Evolutionary conservation across 345 rosid species (phyloP).

Genomic region (Lumnitzera racemosa): DNA sequence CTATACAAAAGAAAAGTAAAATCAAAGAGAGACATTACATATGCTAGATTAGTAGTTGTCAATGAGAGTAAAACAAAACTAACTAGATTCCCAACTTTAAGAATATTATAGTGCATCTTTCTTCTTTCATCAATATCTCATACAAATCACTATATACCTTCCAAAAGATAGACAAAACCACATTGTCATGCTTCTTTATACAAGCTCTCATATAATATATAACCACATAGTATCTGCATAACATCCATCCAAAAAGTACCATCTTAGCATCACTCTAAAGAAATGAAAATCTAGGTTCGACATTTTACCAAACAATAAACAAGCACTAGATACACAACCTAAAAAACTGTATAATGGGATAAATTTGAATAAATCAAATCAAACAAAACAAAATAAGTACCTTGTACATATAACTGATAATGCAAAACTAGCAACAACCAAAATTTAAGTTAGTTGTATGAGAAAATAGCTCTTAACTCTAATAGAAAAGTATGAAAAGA

Average conservation of each 20-base stretch:
- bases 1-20: too few relatives aligned
- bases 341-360: constrained; percentile 32
- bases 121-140: constrained; percentile 38
- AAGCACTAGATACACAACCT: constrained; percentile 48
- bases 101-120: constrained; percentile 50
- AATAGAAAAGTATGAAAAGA: too few relatives aligned
- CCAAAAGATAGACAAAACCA: constrained; percentile 47
- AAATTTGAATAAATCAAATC: too few relatives aligned
- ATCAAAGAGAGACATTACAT: too few relatives aligned
- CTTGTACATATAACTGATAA: too few relatives aligned
- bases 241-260: constrained; percentile 45
- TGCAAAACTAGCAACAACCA: too few relatives aligned
- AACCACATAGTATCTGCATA: constrained; percentile 29
- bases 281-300: constrained; percentile 59
- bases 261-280: constrained; percentile 63
- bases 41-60: too few relatives aligned
- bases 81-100: constrained; percentile 48
- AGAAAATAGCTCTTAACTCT: too few relatives aligned
- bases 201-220: constrained; percentile 29
- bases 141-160: constrained; percentile 62
- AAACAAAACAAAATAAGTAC: too few relatives aligned
- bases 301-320: constrained; percentile 56
- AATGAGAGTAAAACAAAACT: constrained; percentile 21
- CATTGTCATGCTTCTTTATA: constrained; percentile 28
- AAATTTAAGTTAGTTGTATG: too few relatives aligned